These are phyloP conservation scores for Ustilago shanxiensis DNA, from an alignment of 1,284 basidiomycete species.

Conservation along the genomic window DNA sequence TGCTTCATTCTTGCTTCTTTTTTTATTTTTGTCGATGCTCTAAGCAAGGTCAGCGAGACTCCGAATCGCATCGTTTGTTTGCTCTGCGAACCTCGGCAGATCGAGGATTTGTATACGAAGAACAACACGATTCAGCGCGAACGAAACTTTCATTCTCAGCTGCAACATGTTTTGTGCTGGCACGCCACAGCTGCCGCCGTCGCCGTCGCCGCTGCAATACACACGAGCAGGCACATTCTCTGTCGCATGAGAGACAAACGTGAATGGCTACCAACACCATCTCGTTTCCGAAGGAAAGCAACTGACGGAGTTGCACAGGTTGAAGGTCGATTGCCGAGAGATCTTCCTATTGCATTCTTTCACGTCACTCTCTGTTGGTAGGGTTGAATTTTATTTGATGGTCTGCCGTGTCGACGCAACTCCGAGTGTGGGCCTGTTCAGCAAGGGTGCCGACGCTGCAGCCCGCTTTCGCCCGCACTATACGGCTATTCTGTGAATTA, in stretches of 20 bases:
- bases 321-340: background rate
- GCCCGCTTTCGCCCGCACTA: background rate
- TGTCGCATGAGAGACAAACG: background rate
- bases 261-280: conserved; percentile 3
- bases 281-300: conserved; percentile 3
- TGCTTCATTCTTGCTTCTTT: background rate
- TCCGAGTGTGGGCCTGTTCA: conserved; percentile 4
- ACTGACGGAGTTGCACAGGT: background rate
- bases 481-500: background rate
- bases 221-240: background rate
- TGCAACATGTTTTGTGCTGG: conserved; percentile 1
- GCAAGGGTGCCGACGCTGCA: conserved; percentile 5
- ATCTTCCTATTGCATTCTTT: background rate
- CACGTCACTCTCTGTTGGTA: background rate
- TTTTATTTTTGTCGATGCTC: background rate
- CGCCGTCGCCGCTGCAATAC: background rate
- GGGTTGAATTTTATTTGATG: background rate
- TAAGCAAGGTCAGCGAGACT: conserved; percentile 1
- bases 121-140: background rate
- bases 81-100: background rate
- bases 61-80: too few species aligned
- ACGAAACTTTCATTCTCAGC: conserved; percentile 4
- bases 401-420: conserved; percentile 19
- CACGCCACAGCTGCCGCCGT: too few species aligned
- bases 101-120: background rate